Evolutionary conservation across 2,329 filamentous ascomycete species (phyloP).

Genomic region (Aspergillus pseudotamarii): DNA sequence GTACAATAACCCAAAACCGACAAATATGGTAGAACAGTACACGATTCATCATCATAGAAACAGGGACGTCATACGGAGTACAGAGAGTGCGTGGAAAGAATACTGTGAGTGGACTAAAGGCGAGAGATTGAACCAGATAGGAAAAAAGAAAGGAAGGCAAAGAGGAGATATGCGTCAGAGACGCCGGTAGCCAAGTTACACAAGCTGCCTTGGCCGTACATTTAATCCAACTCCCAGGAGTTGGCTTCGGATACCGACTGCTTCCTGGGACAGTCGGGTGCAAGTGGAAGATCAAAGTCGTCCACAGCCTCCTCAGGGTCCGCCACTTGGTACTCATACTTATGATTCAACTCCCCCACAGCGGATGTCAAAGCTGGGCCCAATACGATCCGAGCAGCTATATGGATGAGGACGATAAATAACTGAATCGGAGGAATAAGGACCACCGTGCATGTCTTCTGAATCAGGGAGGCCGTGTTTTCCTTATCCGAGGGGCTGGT

Average conservation of each 20-base stretch:
- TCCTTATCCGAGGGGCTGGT: slow-evolving; percentile 51
- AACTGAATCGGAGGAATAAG: slow-evolving; percentile 80
- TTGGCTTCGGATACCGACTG: slow-evolving; percentile 26
- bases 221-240: slow-evolving; percentile 34
- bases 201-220: slow-evolving; percentile 14
- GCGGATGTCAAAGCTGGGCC: slow-evolving; percentile 30
- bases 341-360: slow-evolving; percentile 19
- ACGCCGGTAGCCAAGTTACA: not conserved
- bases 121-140: not conserved
- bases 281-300: slow-evolving; percentile 43
- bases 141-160: not conserved
- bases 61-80: slow-evolving; percentile 3
- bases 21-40: not conserved
- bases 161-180: slow-evolving; percentile 1
- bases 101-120: not conserved
- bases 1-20: slow-evolving; percentile 8
- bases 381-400: slow-evolving; percentile 72
- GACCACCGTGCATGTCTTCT: slow-evolving; percentile 75
- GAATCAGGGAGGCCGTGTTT: slow-evolving; percentile 67
- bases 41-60: slow-evolving; percentile 11
- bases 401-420: slow-evolving; percentile 75
- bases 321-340: slow-evolving; percentile 18
- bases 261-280: slow-evolving; percentile 26
- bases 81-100: not conserved
- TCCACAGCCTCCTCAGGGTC: slow-evolving; percentile 34